Base-by-base conservation (phyloP, 75 land plant species). In the Picea glauca region DNA sequence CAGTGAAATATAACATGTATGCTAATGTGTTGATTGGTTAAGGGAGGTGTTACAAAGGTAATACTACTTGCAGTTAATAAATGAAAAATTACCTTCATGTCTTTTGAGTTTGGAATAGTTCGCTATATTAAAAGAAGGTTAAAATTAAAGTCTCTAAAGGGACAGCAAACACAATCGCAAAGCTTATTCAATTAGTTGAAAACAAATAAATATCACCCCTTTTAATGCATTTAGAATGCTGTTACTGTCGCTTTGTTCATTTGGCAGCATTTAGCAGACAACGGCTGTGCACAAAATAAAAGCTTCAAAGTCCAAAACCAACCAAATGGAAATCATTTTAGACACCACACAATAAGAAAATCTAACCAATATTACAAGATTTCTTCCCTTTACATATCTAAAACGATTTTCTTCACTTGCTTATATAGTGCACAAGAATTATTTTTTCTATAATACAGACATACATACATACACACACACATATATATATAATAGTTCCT, bases 201-300 rank as follows among this genome's bases (percentile, higher is more conserved):
- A 64, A 32, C 67, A 31, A 64, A 13, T 2, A 64, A 64, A 31
- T 64, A 31, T 64, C 35, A 64, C 67, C 67, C 30, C 30, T 64
- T 40, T 64, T 64, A 14, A 64, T 31, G 67, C 18, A 32, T 17
- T 64, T 31, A 31, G 67, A 64, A 64, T 31, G 38, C 67, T 31
- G 17, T 3, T 31, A 64, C 30, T 31, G 14, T 64, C 67, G 1
- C 35, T 17, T 32, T 40, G 43, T 64, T 64, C 30, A 35, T 64
- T 63, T 64, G 35, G 67, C 67, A 64, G 32, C 65, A 64, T 64
- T 40, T 64, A 64, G 67, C 30, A 32, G 33, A 64, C 26, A 64
- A 64, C 32, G 4, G 43, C 3, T 40, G 43, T 40, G 43, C 4
- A 40, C 43, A 40, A 40, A 40, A 40, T 35, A 35, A 2, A 4